Conservation (phyloP, 148 eudicot genomes). For the Chenopodium quinoa region DNA sequence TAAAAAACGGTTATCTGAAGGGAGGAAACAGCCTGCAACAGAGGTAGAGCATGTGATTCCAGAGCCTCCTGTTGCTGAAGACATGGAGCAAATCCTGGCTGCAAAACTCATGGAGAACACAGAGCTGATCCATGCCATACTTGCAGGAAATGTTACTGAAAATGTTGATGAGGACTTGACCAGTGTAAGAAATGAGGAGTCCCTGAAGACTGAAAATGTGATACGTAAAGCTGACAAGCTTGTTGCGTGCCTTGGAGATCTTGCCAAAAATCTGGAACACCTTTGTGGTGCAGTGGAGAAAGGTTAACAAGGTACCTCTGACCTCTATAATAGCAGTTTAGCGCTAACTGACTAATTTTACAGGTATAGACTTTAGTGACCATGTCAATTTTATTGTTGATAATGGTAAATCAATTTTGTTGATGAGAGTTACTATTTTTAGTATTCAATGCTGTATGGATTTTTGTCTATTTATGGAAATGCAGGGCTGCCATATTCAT, state of each 20-base stretch:
- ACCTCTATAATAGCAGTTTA: slow-evolving; percentile 1
- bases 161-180: slow-evolving; percentile 22
- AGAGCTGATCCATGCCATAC: slow-evolving; percentile 46
- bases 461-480: not conserved
- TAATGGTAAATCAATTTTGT: slow-evolving; percentile 13
- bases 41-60: slow-evolving; percentile 18
- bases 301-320: slow-evolving; percentile 4
- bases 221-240: slow-evolving; percentile 65
- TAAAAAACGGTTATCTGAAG: slow-evolving; percentile 11
- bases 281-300: slow-evolving; percentile 47
- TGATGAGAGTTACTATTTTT: not conserved
- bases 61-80: slow-evolving; percentile 22
- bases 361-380: not conserved
- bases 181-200: slow-evolving; percentile 36
- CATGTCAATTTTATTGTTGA: slow-evolving; percentile 7
- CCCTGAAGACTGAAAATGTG: slow-evolving; percentile 30
- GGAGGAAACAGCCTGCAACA: not conserved
- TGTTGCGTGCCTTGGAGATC: slow-evolving; percentile 47
- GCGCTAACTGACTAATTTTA: slow-evolving; percentile 9
- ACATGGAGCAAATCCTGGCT: slow-evolving; percentile 39
- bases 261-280: slow-evolving; percentile 46
- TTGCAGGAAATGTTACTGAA: slow-evolving; percentile 35
- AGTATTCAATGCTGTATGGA: not conserved
- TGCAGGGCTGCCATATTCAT: not conserved
- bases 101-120: slow-evolving; percentile 45